Conservation (phyloP, 305 asterid species). For the Fraxinus nigra region DNA sequence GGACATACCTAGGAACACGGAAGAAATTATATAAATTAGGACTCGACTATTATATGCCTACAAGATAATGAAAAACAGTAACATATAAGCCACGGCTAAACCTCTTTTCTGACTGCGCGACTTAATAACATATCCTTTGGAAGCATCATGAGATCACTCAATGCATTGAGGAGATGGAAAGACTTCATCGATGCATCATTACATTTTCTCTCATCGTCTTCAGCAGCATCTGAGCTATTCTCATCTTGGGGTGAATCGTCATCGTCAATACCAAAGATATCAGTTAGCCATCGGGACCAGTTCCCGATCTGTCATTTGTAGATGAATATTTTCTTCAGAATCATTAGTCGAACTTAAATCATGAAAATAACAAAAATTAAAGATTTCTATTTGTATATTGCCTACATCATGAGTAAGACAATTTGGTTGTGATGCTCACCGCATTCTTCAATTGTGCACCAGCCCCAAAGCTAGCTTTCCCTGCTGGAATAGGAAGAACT, state of each 20-base stretch:
- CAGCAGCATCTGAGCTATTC: constrained; percentile 26
- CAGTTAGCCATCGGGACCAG: constrained; percentile 86
- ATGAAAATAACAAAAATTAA: not conserved
- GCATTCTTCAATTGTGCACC: constrained; percentile 88
- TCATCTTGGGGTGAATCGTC: constrained; percentile 37
- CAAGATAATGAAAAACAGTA: not conserved
- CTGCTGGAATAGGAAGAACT: constrained; percentile 84
- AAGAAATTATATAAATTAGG: not conserved
- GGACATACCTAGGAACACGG: constrained; percentile 65
- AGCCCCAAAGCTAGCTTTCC: constrained; percentile 84
- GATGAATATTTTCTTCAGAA: not conserved
- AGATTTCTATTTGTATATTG: not conserved
- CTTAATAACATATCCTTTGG: constrained; percentile 78
- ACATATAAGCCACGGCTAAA: constrained; percentile 19
- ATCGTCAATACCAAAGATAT: constrained; percentile 61
- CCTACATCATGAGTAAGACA: not conserved
- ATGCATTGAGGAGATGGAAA: constrained; percentile 67
- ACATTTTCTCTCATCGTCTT: constrained; percentile 33
- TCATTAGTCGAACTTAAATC: not conserved
- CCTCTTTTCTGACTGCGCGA: constrained; percentile 67
- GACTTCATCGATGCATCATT: constrained; percentile 51
- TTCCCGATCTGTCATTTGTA: constrained; percentile 59
- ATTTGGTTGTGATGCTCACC: constrained; percentile 41
- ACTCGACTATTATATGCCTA: not conserved
- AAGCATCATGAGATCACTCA: constrained; percentile 95